A percentile compares a stretch with the other conserved stretches of the same genome.
These are phyloP conservation scores for Camellia japonica DNA, from an alignment of 148 eudicot genomes.

Conservation along the genomic window DNA sequence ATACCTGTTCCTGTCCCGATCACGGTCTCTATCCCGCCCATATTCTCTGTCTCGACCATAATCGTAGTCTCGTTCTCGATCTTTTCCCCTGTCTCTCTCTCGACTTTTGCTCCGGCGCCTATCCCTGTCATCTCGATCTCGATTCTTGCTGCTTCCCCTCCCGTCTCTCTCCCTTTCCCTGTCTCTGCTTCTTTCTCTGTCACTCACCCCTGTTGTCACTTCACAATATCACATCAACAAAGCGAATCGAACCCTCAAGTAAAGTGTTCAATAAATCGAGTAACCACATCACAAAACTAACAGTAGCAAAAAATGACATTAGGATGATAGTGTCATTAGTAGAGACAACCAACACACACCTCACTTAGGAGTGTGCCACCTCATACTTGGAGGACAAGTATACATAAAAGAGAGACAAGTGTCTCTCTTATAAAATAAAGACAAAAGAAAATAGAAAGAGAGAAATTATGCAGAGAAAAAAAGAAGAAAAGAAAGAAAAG, in stretches of 20 bases:
- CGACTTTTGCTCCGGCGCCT: conserved; percentile 57
- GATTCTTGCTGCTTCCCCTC: conserved; percentile 46
- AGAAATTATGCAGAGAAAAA: too few species aligned
- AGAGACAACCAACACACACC: too few species aligned
- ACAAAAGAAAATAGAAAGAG: too few species aligned
- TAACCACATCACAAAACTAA: not conserved
- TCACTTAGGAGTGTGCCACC: too few species aligned
- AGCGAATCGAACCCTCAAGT: not conserved
- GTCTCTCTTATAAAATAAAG: too few species aligned
- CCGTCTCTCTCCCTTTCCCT: conserved; percentile 46
- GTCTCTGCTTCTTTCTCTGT: conserved; percentile 60
- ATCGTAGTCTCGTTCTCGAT: conserved; percentile 41
- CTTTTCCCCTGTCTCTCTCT: conserved; percentile 65
- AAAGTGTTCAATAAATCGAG: not conserved
- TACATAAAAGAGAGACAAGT: too few species aligned
- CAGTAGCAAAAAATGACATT: not conserved
- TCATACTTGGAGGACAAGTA: too few species aligned
- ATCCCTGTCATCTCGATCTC: conserved; percentile 42
- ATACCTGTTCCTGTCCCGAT: conserved; percentile 47
- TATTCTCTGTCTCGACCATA: conserved; percentile 53
- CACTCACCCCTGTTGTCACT: conserved; percentile 44
- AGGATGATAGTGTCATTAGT: too few species aligned
- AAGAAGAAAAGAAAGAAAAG: too few species aligned
- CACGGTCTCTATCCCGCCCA: conserved; percentile 62
- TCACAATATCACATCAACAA: not conserved